Percentiles rank a stretch among this genome's conserved stretches.
These are phyloP conservation scores for Isabelozyma rhagii DNA, from an alignment of 805 yeast genomes.

Conservation along the genomic window DNA sequence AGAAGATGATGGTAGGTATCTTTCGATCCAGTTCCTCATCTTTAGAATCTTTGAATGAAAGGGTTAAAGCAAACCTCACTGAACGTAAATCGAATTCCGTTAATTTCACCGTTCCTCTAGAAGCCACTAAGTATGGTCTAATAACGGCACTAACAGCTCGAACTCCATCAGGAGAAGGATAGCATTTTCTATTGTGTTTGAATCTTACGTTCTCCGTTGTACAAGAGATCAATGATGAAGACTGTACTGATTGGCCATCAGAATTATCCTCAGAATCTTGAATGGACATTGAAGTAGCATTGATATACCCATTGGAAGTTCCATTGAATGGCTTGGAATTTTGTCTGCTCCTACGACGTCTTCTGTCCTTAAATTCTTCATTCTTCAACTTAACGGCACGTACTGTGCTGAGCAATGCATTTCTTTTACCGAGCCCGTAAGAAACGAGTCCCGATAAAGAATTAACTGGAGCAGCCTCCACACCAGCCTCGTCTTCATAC, in stretches of 20 bases:
- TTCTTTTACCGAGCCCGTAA: neutral
- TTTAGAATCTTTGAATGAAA: slow-evolving; percentile 23
- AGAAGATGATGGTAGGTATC: slow-evolving; percentile 56
- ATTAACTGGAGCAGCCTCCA: neutral
- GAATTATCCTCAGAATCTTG: slow-evolving; percentile 7
- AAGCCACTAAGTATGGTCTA: slow-evolving; percentile 70
- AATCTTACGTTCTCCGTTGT: slow-evolving; percentile 18
- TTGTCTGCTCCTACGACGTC: neutral
- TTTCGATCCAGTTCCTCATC: slow-evolving; percentile 2
- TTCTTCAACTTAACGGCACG: neutral
- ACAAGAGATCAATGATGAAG: slow-evolving; percentile 19
- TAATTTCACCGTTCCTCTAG: slow-evolving; percentile 53
- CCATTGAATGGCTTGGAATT: neutral
- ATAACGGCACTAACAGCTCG: slow-evolving; percentile 73
- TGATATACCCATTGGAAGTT: neutral
- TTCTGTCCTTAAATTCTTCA: neutral
- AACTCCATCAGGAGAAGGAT: slow-evolving; percentile 55
- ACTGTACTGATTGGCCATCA: slow-evolving; percentile 15
- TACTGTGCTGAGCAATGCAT: neutral
- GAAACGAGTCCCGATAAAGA: neutral
- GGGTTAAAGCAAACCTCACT: slow-evolving; percentile 45
- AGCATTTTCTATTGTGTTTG: slow-evolving; percentile 30
- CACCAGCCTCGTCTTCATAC: slow-evolving; percentile 10
- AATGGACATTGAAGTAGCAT: neutral
- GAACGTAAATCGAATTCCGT: slow-evolving; percentile 59